These are phyloP conservation scores for Cardamine chenopodiifolia DNA, from an alignment of 345 rosid genomes.

Conservation along the genomic window DNA sequence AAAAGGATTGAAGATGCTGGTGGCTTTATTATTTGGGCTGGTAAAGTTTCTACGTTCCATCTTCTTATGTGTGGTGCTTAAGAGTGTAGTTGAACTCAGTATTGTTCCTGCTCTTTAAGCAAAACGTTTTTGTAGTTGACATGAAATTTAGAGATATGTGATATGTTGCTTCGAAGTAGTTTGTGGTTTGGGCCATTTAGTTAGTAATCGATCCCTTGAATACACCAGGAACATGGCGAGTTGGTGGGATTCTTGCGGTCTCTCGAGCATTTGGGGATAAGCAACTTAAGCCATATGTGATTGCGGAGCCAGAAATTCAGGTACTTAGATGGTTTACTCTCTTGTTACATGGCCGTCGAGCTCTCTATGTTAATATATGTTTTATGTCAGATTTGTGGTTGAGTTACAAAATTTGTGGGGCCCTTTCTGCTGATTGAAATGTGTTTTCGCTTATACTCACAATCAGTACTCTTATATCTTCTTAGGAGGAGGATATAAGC, in stretches of 20 bases:
- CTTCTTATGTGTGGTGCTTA: background rate
- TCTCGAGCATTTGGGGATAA: conserved; percentile 99
- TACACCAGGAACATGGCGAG: conserved; percentile 93
- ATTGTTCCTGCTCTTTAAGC: background rate
- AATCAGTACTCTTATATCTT: conserved; percentile 29
- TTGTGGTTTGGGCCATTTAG: background rate
- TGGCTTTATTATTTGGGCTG: conserved; percentile 99
- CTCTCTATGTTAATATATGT: background rate
- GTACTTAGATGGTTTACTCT: conserved; percentile 41
- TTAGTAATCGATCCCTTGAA: background rate
- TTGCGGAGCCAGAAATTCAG: conserved; percentile 99
- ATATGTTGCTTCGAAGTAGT: background rate
- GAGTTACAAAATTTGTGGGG: background rate
- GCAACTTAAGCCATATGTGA: conserved; percentile 94
- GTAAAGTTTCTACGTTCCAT: conserved; percentile 36
- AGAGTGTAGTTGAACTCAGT: too few relatives aligned
- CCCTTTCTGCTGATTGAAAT: background rate
- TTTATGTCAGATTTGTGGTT: background rate
- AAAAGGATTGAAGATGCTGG: conserved; percentile 97
- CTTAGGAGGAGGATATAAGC: conserved; percentile 84
- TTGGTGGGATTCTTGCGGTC: conserved; percentile 98
- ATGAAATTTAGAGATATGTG: background rate
- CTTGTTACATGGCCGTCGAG: background rate
- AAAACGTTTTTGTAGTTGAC: background rate
- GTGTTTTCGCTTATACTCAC: background rate